phyloP scores from a whole-genome alignment of 1,284 basidiomycete genomes.

The Papiliotrema nemorosa region DNA sequence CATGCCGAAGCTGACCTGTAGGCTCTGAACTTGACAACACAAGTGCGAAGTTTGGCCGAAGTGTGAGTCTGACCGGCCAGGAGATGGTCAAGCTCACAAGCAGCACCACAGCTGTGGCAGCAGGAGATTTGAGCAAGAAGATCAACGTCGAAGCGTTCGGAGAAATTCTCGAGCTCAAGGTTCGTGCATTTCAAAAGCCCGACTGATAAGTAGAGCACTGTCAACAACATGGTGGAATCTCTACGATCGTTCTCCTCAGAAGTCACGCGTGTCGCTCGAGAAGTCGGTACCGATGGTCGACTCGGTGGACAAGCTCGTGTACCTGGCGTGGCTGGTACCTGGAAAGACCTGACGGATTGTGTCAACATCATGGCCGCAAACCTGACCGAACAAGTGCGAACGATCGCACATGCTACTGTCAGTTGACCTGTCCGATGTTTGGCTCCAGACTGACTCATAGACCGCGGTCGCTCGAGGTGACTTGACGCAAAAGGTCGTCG shows the following conservation, averaged over 20 bases:
- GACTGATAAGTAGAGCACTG: conserved; percentile 48
- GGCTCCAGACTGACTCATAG: conserved; percentile 40
- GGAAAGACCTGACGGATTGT: conserved; percentile 57
- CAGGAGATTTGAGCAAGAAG: conserved; percentile 81
- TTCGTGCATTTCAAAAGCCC: conserved; percentile 6
- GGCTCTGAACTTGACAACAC: conserved; percentile 76
- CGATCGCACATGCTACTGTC: conserved; percentile 82
- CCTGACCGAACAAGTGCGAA: conserved; percentile 89
- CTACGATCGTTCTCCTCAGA: conserved; percentile 56
- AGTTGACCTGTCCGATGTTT: conserved; percentile 9
- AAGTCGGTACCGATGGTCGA: conserved; percentile 92
- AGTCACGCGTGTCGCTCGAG: conserved; percentile 78
- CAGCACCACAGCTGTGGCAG: conserved; percentile 88
- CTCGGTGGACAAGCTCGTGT: conserved; percentile 90
- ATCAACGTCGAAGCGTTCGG: conserved; percentile 96
- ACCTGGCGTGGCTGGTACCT: conserved; percentile 82
- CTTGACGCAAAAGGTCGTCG: conserved; percentile 86
- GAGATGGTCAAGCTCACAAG: conserved; percentile 1
- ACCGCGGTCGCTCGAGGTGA: conserved; percentile 94
- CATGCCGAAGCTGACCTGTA: conserved; percentile 7
- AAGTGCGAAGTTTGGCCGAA: conserved; percentile 93
- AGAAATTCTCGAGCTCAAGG: conserved; percentile 88
- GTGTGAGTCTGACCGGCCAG: conserved; percentile 54
- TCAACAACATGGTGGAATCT: conserved; percentile 48
- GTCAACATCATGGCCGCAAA: conserved; percentile 36